Conservation (phyloP, 1,139 yeast genomes). For the Magnusiomyces sp. region DNA sequence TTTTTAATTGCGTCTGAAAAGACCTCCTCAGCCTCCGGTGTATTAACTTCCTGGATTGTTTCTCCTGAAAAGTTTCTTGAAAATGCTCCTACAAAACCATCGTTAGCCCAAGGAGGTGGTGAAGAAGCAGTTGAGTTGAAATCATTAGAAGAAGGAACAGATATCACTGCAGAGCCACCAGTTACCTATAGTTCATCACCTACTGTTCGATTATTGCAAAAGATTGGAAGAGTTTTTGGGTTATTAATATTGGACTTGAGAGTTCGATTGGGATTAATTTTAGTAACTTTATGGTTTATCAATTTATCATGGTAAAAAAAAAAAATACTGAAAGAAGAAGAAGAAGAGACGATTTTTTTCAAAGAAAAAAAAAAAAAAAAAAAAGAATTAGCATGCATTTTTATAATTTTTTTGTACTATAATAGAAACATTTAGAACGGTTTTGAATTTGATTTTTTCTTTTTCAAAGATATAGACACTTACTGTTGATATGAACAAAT, state of each 20-base stretch:
- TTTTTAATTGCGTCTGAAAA: slow-evolving; percentile 13
- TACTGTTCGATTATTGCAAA: slow-evolving; percentile 7
- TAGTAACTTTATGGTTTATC: slow-evolving; percentile 3
- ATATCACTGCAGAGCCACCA: not conserved
- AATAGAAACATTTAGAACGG: too few species aligned
- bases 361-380: too few species aligned
- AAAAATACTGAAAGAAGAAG: too few species aligned
- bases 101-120: not conserved
- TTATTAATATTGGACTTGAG: slow-evolving; percentile 3
- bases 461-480: too few species aligned
- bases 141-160: not conserved
- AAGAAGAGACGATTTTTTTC: too few species aligned
- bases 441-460: too few species aligned
- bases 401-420: too few species aligned
- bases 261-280: slow-evolving; percentile 6
- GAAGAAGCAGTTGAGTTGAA: slow-evolving; percentile 1
- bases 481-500: too few species aligned
- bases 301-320: slow-evolving; percentile 12
- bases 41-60: slow-evolving; percentile 11
- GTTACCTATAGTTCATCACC: not conserved
- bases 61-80: slow-evolving; percentile 11
- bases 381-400: too few species aligned
- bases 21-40: slow-evolving; percentile 13
- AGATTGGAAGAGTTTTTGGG: slow-evolving; percentile 4
- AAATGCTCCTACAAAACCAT: not conserved